Evolutionary conservation across 345 rosid species (phyloP).

Genomic region (Corchorus olitorius): DNA sequence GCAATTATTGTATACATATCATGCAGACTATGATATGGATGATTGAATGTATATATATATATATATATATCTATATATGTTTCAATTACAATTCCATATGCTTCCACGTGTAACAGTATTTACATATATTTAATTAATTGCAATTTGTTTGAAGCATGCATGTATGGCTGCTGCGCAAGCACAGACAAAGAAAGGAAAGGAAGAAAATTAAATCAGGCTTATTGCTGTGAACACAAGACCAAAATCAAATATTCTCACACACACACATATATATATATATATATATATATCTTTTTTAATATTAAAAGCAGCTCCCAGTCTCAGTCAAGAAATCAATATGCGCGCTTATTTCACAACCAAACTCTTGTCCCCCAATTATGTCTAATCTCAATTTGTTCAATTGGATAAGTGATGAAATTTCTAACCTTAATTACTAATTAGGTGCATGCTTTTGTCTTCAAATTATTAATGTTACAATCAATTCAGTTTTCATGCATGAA

Average conservation of each 20-base stretch:
- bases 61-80: not conserved
- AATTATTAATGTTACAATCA: not conserved
- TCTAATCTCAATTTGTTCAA: too few relatives aligned
- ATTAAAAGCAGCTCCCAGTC: not conserved
- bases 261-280: too few relatives aligned
- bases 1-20: not conserved
- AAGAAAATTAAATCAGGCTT: not conserved
- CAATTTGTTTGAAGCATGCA: not conserved
- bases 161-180: constrained; percentile 26
- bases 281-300: too few relatives aligned
- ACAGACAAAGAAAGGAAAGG: constrained; percentile 22
- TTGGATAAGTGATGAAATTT: too few relatives aligned
- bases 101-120: constrained; percentile 13
- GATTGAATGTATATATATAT: constrained; percentile 1
- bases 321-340: not conserved
- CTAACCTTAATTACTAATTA: too few relatives aligned
- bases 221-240: constrained; percentile 3
- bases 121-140: not conserved
- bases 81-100: not conserved
- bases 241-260: not conserved
- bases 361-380: too few relatives aligned
- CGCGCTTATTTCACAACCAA: not conserved
- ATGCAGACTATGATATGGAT: constrained; percentile 6
- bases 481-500: not conserved
- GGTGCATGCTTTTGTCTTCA: too few relatives aligned